Evolutionary conservation across 1,139 yeast genomes (phyloP), one percentile per base, ranked within the genome.

Genomic region (Nakaseomyces nivariensis): DNA sequence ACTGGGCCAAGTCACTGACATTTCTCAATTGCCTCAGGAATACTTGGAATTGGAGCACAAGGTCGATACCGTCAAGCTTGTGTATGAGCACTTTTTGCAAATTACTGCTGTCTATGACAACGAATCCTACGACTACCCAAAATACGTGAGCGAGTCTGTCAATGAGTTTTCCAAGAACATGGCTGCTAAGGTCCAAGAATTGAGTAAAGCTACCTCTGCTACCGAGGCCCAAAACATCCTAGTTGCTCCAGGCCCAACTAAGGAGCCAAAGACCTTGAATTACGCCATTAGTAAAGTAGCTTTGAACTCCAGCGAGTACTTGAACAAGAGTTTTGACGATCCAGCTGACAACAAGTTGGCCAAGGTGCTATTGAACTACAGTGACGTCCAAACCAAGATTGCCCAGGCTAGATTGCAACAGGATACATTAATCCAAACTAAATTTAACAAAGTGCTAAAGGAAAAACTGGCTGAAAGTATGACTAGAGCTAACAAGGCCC

Each of bases 51-150:
- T 87, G 56, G 95, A 90, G 55, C 73, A 73, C 54, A 81, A 81
- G 62, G 81, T 89, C 53, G 94, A 87, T 65, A 81, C 85, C 50
- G 76, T 87, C 64, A 87, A 83, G 66, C 69, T 74, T 37, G 79
- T 87, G 50, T 87, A 86, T 72, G 78, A 78, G 65, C 82, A 84
- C 63, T 77, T 87, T 50, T 75, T 87, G 57, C 77, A 83, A 51
- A 84, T 87, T 51, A 83, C 95, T 51, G 70, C 76, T 37, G 77
- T 77, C 52, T 87, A 85, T 67, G 92, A 83, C 61, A 77, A 73
- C 57, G 95, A 86, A 66, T 76, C 84, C 50, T 87, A 88, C 68
- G 96, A 88, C 67, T 87, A 87, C 67, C 96, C 96, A n/a, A 78
- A 81, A 50, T 83, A 85, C 62, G 67, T 79, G 37, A 81, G 75